Evolutionary conservation across 2,329 filamentous ascomycete genomes (phyloP), one percentile per base, ranked within the genome.

Genomic region (Coleophoma eucalyptorum): DNA sequence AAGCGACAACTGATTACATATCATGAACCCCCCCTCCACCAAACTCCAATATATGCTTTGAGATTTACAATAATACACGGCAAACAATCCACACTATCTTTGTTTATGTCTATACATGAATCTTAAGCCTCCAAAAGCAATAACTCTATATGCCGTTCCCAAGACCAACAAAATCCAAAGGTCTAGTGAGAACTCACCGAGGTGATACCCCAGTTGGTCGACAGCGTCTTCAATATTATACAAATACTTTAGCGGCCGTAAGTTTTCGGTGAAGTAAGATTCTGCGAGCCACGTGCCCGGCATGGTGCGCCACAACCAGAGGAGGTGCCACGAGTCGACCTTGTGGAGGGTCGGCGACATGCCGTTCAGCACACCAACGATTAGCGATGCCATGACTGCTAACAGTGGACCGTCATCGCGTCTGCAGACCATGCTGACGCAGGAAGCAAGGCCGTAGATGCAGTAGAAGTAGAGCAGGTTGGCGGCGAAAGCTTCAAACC

Each of bases 381-480:
- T 74, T 4, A 84, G 64, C 26, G 70, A 70, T 32, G 75, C 65
- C 70, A 83, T 78, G 10, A 79, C 78, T 1, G 79, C 77, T 6
- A 82, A 63, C 0, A 83, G 64, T 0, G 80, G 80, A 0, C 78
- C 80, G 52, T 83, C 77, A 61, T 83, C 79, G 7, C 79, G 66
- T 18, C 74, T 72, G 19, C 75, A 72, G 1, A 82, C 58, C 76
- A 83, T 80, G 50, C 72, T 77, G 15, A 82, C 63, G 31, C 70
- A 65, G 33, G 71, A 76, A 0, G 79, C 73, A 6, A 83, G 68
- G 0, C 80, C 78, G 60, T 81, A 83, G 46, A 83, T 77, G 58
- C 75, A 76, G 65, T 76, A 84, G 58, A 81, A 82, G 64, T 82
- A 83, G 10, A 75, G 53, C 43, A 81, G 58, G 50, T 82, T 82